Evolutionary conservation across 2,329 filamentous ascomycete genomes (phyloP), one percentile per base, ranked within the genome.

Genomic region (Neopestalotiopsis rosae): DNA sequence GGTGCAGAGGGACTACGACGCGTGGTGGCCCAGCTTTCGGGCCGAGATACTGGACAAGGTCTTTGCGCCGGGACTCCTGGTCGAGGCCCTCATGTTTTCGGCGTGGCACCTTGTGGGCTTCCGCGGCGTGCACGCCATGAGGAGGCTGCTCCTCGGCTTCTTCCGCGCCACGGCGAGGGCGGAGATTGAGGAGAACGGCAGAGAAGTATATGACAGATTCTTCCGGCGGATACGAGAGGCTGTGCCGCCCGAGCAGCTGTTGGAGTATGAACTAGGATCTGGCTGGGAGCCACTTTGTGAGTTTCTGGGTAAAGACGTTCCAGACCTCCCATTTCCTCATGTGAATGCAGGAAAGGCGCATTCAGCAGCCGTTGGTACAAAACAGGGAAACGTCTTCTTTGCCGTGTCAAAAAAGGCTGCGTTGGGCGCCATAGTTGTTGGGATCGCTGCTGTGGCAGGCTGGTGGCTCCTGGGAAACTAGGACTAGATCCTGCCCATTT

Each of bases 91-190:
- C 6, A 17, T 64, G 17, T 63, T 65, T 17, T 34, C 68, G 17
- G 12, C 45, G 3, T 49, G 49, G 12, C 72, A 75, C 4, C 72
- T 71, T 72, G 75, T 81, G 20, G 80, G 61, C 2, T n/a, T 63
- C 14, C 61, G 61, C 9, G 30, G 24, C 20, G 61, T 30, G 6
- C 13, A 69, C 14, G 67, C 67, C 13, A 68, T 68, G 62, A 42
- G 56, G 30, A 70, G 68, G 65, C 61, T 69, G n/a, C 58, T 69
- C 14, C n/a, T 65, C n/a, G 68, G 68, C 10, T 56, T 66, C 49
- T 71, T 71, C 56, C 56, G 40, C 6, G 69, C 61, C 2, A 42
- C 38, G 4, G 62, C 59, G 4, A 17, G 12, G 10, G 13, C 2
- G 3, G 61, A 63, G 34, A 63, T 63, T n/a, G 61, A 45, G 34